phyloP scores from a whole-genome alignment of 805 yeast genomes.

The Suhomyces vadensis region DNA sequence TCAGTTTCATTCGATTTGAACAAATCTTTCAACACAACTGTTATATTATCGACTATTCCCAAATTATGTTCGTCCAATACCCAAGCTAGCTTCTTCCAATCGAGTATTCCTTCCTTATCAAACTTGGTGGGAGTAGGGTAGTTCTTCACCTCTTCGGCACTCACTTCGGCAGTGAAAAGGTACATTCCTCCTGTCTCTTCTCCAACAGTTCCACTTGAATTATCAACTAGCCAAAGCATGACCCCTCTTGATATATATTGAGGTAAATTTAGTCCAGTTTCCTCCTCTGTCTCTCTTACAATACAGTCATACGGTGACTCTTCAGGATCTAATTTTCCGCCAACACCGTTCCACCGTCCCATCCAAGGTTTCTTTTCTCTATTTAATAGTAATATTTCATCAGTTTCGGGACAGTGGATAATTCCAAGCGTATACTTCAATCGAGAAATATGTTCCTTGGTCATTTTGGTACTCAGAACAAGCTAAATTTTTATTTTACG shows the following conservation, averaged over 20 bases:
- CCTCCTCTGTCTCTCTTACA: conserved; percentile 42
- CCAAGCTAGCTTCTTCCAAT: conserved; percentile 44
- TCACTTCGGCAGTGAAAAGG: conserved; percentile 38
- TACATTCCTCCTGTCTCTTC: conserved; percentile 38
- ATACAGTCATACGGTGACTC: conserved; percentile 43
- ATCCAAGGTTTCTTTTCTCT: conserved; percentile 47
- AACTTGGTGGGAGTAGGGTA: conserved; percentile 30
- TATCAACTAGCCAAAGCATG: conserved; percentile 33
- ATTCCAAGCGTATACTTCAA: conserved; percentile 28
- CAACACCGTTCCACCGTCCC: conserved; percentile 52
- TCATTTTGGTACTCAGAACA: neutral
- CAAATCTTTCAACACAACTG: conserved; percentile 23
- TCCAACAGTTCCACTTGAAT: conserved; percentile 8
- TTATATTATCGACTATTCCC: conserved; percentile 43
- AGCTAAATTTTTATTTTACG: neutral
- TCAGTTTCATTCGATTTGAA: conserved; percentile 25
- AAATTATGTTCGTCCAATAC: conserved; percentile 33
- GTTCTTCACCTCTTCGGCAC: conserved; percentile 20
- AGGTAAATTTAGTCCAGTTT: conserved; percentile 37
- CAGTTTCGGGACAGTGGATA: conserved; percentile 29
- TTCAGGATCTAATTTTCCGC: conserved; percentile 39
- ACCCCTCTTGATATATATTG: conserved; percentile 35
- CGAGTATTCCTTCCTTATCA: conserved; percentile 42
- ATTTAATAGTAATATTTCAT: conserved; percentile 37
- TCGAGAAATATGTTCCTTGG: neutral